A percentile compares a stretch with the other conserved stretches of the same genome.
phyloP scores from a whole-genome alignment of 257 asterid genomes.

The Knoxia roxburghii region DNA sequence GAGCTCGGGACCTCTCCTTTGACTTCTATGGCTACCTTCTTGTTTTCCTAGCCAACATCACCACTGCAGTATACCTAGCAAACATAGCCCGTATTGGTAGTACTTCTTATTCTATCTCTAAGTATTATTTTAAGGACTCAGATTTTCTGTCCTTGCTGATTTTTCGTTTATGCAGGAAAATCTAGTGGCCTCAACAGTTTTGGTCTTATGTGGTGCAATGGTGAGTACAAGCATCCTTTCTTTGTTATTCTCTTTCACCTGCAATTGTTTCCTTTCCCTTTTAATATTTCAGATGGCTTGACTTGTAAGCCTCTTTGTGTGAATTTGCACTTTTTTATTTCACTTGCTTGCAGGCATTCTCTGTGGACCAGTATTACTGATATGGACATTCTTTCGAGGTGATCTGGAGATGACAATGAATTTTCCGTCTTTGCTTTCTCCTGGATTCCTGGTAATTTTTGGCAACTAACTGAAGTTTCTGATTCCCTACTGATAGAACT shows the following conservation, averaged over 20 bases:
- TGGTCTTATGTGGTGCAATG: constrained; percentile 99
- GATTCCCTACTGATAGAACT: neutral
- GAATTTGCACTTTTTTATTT: neutral
- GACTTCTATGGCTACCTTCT: constrained; percentile 66
- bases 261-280: neutral
- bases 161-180: constrained; percentile 51
- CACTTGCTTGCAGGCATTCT: constrained; percentile 41
- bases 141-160: constrained; percentile 24
- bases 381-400: constrained; percentile 79
- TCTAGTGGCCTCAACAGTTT: constrained; percentile 89
- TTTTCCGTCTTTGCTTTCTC: constrained; percentile 64
- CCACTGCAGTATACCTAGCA: constrained; percentile 86
- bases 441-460: constrained; percentile 80
- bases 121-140: constrained; percentile 18
- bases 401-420: constrained; percentile 70
- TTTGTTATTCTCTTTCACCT: neutral
- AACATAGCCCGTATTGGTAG: constrained; percentile 85
- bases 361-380: constrained; percentile 53
- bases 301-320: neutral
- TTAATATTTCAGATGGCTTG: neutral
- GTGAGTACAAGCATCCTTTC: constrained; percentile 24
- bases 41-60: constrained; percentile 69
- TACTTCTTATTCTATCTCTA: constrained; percentile 24
- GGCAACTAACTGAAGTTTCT: constrained; percentile 2
- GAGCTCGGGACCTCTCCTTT: constrained; percentile 82